Evolutionary conservation across 345 rosid species (phyloP), one percentile per base, ranked within the genome.

Genomic region (Moringa oleifera): DNA sequence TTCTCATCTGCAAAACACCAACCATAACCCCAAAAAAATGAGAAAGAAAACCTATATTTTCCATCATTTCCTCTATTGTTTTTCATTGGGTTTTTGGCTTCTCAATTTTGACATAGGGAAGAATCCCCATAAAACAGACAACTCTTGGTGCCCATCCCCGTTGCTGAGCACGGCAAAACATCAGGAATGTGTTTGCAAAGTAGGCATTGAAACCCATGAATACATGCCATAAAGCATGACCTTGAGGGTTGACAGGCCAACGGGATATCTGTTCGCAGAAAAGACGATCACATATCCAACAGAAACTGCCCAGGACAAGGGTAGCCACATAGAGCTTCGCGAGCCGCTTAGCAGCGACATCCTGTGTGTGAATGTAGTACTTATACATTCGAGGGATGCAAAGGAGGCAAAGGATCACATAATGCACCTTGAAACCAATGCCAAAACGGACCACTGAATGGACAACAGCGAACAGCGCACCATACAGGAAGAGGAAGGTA

Each of bases 121-220:
- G 73, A 24, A 80, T 23, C 18, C 96, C 94, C 72, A 79, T 56
- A 55, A 76, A 56, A 57, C 70, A 67, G 57, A 72, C 82, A 17
- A 93, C 88, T 62, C 78, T 82, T 0, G 98, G 97, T 36, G 72
- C 66, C 98, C 98, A 90, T 6, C 79, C 82, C 22, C 82, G 72
- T 56, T 93, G 98, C 71, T 86, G 79, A 24, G 99, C 99, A 20
- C 95, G 86, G 59, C 99, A 90, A 66, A 94, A 94, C 99, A 94
- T 94, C 82, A 94, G 70, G 82, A 86, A 94, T 0, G 96, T 88
- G 78, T 94, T 94, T 19, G 97, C 97, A 22, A 67, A 86, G 75
- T 91, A 94, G 0, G 96, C 82, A 70, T 88, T 87, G 78, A 94
- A 88, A 28, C 96, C 85, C 99, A 90, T 88, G 57, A 87, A 78